phyloP scores from a whole-genome alignment of 305 asterid species.

The Fraxinus floribunda region DNA sequence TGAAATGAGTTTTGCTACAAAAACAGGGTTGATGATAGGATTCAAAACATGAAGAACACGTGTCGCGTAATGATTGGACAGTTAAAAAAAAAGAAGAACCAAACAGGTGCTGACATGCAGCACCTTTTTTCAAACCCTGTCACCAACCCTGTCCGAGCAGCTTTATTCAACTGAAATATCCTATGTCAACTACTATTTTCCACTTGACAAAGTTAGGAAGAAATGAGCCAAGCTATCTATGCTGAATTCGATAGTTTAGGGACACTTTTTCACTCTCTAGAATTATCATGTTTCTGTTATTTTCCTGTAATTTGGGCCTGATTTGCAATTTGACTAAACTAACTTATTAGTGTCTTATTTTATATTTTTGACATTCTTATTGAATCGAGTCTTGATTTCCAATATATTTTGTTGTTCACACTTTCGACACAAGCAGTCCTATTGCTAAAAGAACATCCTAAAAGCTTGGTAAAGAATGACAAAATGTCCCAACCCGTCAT shows the following conservation, averaged over 20 bases:
- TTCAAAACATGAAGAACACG: too few species aligned
- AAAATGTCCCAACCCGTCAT: neutral
- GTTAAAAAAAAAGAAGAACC: too few species aligned
- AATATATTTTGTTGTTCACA: neutral
- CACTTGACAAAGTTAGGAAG: neutral
- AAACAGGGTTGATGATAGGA: too few species aligned
- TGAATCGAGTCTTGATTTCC: neutral
- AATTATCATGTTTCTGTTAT: neutral
- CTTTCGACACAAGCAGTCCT: neutral
- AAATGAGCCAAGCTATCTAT: neutral
- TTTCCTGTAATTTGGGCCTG: neutral
- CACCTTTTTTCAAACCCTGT: too few species aligned
- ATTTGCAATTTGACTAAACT: neutral
- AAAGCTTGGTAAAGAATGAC: neutral
- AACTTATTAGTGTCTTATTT: neutral
- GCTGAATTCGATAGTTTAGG: neutral
- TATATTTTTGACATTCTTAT: neutral
- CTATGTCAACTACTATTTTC: too few species aligned
- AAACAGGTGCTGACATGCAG: too few species aligned
- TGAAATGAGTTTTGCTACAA: too few species aligned
- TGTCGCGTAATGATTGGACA: too few species aligned
- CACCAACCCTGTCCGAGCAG: too few species aligned
- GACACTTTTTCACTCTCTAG: neutral
- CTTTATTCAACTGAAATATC: too few species aligned
- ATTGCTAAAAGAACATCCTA: neutral